A percentile compares a stretch with the other conserved stretches of the same genome.
phyloP scores from a whole-genome alignment of 2,329 filamentous ascomycete genomes.

The Didymella pinodella region DNA sequence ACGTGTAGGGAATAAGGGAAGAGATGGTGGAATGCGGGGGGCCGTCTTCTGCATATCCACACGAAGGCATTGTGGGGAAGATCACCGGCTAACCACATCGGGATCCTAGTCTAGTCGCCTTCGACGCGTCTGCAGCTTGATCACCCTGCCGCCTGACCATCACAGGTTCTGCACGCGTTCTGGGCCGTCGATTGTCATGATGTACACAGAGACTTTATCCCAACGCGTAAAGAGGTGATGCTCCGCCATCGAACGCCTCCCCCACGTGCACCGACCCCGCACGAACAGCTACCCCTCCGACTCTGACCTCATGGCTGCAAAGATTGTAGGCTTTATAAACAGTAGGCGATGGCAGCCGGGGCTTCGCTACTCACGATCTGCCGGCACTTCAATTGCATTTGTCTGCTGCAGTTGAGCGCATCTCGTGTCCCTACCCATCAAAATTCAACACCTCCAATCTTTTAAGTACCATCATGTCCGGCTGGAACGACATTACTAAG shows the following conservation, averaged over 20 bases:
- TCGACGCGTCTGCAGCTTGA: slow-evolving; percentile 15
- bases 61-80: slow-evolving; percentile 13
- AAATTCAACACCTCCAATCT: not conserved
- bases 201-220: slow-evolving; percentile 6
- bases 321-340: slow-evolving; percentile 17
- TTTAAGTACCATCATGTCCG: slow-evolving; percentile 32
- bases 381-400: not conserved
- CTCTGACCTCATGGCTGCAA: slow-evolving; percentile 18
- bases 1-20: not conserved
- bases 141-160: slow-evolving; percentile 6
- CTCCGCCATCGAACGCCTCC: slow-evolving; percentile 14
- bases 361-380: not conserved
- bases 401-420: not conserved
- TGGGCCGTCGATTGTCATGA: slow-evolving; percentile 9
- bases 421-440: not conserved
- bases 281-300: slow-evolving; percentile 21
- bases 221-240: not conserved
- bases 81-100: slow-evolving; percentile 11
- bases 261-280: slow-evolving; percentile 23
- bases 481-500: slow-evolving; percentile 46
- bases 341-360: not conserved
- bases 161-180: not conserved
- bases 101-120: not conserved
- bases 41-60: not conserved
- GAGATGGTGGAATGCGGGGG: slow-evolving; percentile 10